Conservation (phyloP, 495 filamentous ascomycete genomes). For the Lophium mytilinum region DNA sequence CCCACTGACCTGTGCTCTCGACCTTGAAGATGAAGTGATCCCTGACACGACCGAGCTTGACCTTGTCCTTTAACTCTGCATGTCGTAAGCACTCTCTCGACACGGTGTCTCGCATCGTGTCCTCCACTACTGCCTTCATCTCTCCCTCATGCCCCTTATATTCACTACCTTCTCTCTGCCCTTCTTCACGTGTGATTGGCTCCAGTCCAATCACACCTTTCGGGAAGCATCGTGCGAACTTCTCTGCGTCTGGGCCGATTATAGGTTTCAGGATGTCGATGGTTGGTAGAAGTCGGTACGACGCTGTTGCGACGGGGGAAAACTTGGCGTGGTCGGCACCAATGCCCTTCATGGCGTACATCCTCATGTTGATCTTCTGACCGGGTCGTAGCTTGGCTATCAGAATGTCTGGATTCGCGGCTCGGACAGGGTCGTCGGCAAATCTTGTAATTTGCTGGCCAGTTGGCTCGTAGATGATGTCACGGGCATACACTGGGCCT, state of each 20-base stretch:
- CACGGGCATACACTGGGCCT: conserved; percentile 62
- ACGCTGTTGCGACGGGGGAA: conserved; percentile 89
- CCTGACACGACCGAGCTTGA: conserved; percentile 77
- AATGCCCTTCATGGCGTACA: conserved; percentile 89
- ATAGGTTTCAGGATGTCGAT: conserved; percentile 80
- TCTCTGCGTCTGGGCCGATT: conserved; percentile 72
- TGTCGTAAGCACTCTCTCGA: conserved; percentile 87
- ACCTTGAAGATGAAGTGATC: conserved; percentile 98
- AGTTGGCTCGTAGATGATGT: conserved; percentile 65
- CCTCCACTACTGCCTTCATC: conserved; percentile 73
- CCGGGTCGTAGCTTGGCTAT: conserved; percentile 90
- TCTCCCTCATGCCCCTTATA: conserved; percentile 67
- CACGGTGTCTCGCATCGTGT: conserved; percentile 85
- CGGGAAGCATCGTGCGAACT: conserved; percentile 87
- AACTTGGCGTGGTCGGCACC: conserved; percentile 97
- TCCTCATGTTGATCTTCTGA: conserved; percentile 71
- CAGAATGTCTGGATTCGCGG: conserved; percentile 86
- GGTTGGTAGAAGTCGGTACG: conserved; percentile 79
- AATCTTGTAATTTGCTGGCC: conserved; percentile 69
- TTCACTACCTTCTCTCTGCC: conserved; percentile 48
- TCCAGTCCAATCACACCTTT: conserved; percentile 78
- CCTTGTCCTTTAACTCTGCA: conserved; percentile 87
- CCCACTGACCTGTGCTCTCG: conserved; percentile 90
- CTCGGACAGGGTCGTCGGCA: conserved; percentile 48
- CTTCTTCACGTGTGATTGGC: conserved; percentile 60